phyloP scores from a whole-genome alignment of 441 rosid genomes.

The Macaranga tanarius region DNA sequence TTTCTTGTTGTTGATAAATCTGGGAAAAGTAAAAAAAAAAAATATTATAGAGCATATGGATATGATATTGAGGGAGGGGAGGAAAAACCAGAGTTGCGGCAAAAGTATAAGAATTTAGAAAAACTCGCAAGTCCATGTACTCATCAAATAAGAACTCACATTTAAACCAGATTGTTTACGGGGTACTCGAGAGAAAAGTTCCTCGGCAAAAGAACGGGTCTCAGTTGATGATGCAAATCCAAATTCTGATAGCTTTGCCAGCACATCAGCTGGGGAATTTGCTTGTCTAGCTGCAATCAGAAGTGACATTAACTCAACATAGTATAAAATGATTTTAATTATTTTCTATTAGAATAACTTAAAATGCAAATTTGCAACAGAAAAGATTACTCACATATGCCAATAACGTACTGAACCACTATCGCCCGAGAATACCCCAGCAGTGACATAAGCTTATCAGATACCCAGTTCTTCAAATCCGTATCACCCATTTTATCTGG shows the following conservation, averaged over 20 bases:
- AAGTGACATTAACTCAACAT: conserved; percentile 7
- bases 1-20: conserved; percentile 80
- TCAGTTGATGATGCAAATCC: conserved; percentile 66
- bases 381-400: conserved; percentile 45
- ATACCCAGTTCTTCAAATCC: conserved; percentile 73
- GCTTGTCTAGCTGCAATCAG: conserved; percentile 69
- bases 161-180: conserved; percentile 51
- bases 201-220: conserved; percentile 65
- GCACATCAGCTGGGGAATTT: conserved; percentile 56
- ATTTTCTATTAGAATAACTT: background rate
- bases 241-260: conserved; percentile 50
- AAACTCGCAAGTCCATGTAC: conserved; percentile 11
- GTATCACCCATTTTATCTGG: conserved; percentile 58
- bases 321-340: background rate
- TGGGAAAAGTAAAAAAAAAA: conserved; percentile 19
- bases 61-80: background rate
- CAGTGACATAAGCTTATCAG: conserved; percentile 70
- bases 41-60: background rate
- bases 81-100: background rate
- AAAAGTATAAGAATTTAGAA: background rate
- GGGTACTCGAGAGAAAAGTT: conserved; percentile 69
- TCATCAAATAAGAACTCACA: conserved; percentile 47
- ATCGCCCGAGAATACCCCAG: conserved; percentile 72
- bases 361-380: background rate
- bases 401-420: conserved; percentile 69